Evolutionary conservation across 306 rosid species (phyloP).

Genomic region (Albizia julibrissin): DNA sequence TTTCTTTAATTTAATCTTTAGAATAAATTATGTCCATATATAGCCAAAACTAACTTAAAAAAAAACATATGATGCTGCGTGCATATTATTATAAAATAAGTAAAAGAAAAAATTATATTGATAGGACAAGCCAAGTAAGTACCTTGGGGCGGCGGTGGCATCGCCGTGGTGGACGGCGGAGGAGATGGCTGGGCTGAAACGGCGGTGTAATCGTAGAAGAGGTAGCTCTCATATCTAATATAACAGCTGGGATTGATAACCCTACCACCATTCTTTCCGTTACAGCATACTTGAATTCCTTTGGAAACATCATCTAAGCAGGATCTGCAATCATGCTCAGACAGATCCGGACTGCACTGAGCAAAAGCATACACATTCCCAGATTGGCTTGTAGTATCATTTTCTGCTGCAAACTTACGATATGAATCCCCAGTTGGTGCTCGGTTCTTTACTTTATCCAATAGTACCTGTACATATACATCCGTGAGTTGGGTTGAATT

Average conservation of each 20-base stretch:
- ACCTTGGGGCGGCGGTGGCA: neutral
- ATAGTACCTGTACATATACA: no score
- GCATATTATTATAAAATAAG: no score
- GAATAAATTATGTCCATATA: no score
- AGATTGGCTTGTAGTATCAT: neutral
- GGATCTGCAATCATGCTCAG: neutral
- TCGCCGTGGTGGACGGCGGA: neutral
- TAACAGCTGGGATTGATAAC: neutral
- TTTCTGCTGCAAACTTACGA: neutral
- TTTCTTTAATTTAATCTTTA: no score
- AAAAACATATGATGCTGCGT: no score
- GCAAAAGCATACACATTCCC: neutral
- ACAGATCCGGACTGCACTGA: neutral
- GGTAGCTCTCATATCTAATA: neutral
- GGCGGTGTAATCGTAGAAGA: neutral
- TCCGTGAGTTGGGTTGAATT: no score
- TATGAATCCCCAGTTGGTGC: no score
- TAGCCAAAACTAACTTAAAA: no score
- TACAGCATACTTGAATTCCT: neutral
- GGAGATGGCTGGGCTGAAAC: neutral
- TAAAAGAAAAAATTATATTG: no score
- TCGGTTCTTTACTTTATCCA: no score
- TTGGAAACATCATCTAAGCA: neutral
- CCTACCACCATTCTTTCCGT: neutral
- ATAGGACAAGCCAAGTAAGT: neutral